Evolutionary conservation across 2,329 filamentous ascomycete species (phyloP).

Genomic region (Fusarium cyanostomum): DNA sequence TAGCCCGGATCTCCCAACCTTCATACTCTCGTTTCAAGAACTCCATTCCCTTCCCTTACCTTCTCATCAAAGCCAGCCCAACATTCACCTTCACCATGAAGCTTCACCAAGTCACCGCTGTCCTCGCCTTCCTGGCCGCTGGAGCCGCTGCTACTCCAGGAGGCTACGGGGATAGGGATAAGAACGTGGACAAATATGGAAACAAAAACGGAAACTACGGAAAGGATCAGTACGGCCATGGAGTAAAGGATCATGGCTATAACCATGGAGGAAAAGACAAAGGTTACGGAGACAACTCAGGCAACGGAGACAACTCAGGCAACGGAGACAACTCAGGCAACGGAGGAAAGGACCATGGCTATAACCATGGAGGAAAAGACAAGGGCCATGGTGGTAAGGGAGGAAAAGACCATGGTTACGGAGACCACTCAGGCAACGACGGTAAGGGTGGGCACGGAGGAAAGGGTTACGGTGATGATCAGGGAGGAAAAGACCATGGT

Average conservation of each 20-base stretch:
- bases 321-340: not conserved
- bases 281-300: too few species aligned
- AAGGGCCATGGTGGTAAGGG: not conserved
- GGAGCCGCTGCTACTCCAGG: conserved; percentile 24
- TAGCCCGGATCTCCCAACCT: not conserved
- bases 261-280: too few species aligned
- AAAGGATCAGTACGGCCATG: not conserved
- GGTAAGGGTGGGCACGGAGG: not conserved
- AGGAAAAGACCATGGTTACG: not conserved
- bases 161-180: conserved; percentile 1
- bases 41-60: not conserved
- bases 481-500: too few species aligned
- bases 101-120: conserved; percentile 21
- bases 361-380: too few species aligned
- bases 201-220: not conserved
- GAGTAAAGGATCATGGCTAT: not conserved
- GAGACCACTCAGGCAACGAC: not conserved
- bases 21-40: conserved; percentile 14
- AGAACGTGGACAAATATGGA: conserved; percentile 2
- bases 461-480: not conserved
- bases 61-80: not conserved
- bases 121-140: conserved; percentile 29
- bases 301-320: too few species aligned
- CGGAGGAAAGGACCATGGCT: not conserved
- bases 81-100: conserved; percentile 16